Percentiles rank a stretch among this genome's conserved stretches.
Conservation (phyloP, 208 protist species). For the Phytomonas francai region DNA sequence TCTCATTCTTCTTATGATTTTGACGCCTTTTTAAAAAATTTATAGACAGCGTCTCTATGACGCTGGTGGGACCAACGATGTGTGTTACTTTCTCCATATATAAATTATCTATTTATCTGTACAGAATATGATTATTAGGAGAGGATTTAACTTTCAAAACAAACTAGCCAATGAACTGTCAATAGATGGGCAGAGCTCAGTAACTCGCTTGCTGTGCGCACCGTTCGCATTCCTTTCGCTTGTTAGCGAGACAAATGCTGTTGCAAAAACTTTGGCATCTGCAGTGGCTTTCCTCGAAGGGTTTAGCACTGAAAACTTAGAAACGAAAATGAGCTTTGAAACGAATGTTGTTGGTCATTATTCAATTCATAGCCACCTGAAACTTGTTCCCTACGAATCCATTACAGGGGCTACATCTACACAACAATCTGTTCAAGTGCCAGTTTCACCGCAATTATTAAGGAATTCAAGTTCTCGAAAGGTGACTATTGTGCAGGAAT, state of each 20-base stretch:
- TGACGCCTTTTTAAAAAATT: too few species aligned
- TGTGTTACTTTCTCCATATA: background rate
- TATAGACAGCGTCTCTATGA: too few species aligned
- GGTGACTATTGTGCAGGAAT: background rate
- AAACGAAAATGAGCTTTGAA: conserved; percentile 20
- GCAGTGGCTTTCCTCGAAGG: conserved; percentile 47
- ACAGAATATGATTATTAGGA: background rate
- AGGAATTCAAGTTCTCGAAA: background rate
- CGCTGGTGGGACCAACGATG: background rate
- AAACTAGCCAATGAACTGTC: background rate
- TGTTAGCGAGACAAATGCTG: conserved; percentile 7
- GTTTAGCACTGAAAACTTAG: conserved; percentile 29
- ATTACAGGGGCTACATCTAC: background rate
- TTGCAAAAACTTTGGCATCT: conserved; percentile 28
- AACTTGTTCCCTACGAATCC: conserved; percentile 24
- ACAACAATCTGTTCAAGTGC: background rate
- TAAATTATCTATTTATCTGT: background rate
- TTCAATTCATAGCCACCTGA: conserved; percentile 24
- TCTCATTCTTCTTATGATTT: too few species aligned
- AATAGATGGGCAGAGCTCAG: conserved; percentile 22
- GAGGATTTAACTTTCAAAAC: background rate
- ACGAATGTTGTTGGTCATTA: conserved; percentile 2
- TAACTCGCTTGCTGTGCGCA: conserved; percentile 26
- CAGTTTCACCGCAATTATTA: background rate
- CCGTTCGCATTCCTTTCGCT: conserved; percentile 36